Evolutionary conservation across 495 filamentous ascomycete species (phyloP).

Genomic region (Penicillium ucsense): DNA sequence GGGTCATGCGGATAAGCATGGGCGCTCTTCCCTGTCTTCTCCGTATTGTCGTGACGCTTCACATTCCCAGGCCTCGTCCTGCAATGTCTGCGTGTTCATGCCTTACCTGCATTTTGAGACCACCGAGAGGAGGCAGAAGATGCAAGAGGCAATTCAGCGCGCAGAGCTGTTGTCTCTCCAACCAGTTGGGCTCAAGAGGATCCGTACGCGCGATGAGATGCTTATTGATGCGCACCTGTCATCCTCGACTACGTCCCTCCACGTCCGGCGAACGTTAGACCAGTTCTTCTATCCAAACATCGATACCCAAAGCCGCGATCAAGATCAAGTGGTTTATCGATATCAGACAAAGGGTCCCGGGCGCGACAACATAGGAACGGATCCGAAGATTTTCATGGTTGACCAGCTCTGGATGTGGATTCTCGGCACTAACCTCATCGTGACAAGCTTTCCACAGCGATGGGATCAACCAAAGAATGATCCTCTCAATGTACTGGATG

Average conservation of each 20-base stretch:
- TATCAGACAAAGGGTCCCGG: conserved; percentile 39
- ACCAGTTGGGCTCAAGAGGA: conserved; percentile 15
- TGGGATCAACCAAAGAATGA: conserved; percentile 66
- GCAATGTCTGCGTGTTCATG: conserved; percentile 55
- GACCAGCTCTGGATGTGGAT: conserved; percentile 70
- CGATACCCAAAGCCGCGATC: conserved; percentile 54
- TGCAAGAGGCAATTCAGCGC: conserved; percentile 49
- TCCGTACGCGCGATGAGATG: conserved; percentile 46
- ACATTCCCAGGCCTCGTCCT: conserved; percentile 8
- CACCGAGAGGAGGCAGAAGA: conserved; percentile 42
- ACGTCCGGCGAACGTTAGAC: conserved; percentile 59
- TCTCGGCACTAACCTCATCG: conserved; percentile 52
- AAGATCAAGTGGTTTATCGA: conserved; percentile 62
- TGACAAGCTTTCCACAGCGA: conserved; percentile 59
- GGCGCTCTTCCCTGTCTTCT: conserved; percentile 5
- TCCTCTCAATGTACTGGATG: conserved; percentile 52
- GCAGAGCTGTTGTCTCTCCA: conserved; percentile 26
- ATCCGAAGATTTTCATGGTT: conserved; percentile 65
- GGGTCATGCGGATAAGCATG: conserved; percentile 14
- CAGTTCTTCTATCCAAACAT: conserved; percentile 67
- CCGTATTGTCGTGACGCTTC: conserved; percentile 23
- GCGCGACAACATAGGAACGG: conserved; percentile 24
- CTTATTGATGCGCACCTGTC: conserved; percentile 54
- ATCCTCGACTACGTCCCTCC: conserved; percentile 44
- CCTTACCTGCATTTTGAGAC: conserved; percentile 63